Evolutionary conservation across 2,329 filamentous ascomycete genomes (phyloP).

Genomic region (Chaetothyriales sp.): DNA sequence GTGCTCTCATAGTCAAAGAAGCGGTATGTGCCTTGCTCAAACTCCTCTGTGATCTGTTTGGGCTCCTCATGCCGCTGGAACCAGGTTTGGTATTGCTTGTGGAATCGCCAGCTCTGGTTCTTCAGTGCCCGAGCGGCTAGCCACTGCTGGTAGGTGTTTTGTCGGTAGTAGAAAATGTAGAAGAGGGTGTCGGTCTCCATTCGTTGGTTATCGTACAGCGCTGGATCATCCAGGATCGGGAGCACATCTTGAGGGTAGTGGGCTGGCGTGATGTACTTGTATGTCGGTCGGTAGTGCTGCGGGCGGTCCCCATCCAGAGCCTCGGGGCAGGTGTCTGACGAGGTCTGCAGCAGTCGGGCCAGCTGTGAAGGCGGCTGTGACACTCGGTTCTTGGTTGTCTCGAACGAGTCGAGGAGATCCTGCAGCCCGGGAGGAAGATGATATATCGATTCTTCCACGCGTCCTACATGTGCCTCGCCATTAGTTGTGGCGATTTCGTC

Average conservation of each 20-base stretch:
- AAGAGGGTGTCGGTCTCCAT: slow-evolving; percentile 95
- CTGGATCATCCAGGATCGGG: slow-evolving; percentile 76
- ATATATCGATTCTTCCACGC: slow-evolving; percentile 67
- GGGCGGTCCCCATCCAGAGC: slow-evolving; percentile 66
- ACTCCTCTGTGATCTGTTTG: slow-evolving; percentile 96
- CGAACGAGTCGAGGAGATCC: slow-evolving; percentile 82
- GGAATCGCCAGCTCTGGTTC: slow-evolving; percentile 95
- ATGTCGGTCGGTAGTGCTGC: slow-evolving; percentile 68
- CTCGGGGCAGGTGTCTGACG: slow-evolving; percentile 59
- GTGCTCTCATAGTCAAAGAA: slow-evolving; percentile 99
- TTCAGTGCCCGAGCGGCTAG: slow-evolving; percentile 93
- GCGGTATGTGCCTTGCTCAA: slow-evolving; percentile 94
- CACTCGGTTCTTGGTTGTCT: slow-evolving; percentile 59
- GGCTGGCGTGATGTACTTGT: slow-evolving; percentile 59
- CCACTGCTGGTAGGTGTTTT: slow-evolving; percentile 90
- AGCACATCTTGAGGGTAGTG: slow-evolving; percentile 91
- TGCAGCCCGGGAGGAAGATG: slow-evolving; percentile 78
- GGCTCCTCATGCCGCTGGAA: slow-evolving; percentile 97
- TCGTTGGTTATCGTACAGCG: slow-evolving; percentile 56
- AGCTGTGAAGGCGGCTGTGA: slow-evolving; percentile 48
- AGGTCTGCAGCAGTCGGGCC: slow-evolving; percentile 59
- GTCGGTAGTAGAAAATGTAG: slow-evolving; percentile 98
- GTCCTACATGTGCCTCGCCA: slow-evolving; percentile 34
- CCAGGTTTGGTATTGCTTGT: slow-evolving; percentile 99
- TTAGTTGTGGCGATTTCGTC: slow-evolving; percentile 33